phyloP scores from a whole-genome alignment of 2,329 filamentous ascomycete species.

The Penicillium nordicum region DNA sequence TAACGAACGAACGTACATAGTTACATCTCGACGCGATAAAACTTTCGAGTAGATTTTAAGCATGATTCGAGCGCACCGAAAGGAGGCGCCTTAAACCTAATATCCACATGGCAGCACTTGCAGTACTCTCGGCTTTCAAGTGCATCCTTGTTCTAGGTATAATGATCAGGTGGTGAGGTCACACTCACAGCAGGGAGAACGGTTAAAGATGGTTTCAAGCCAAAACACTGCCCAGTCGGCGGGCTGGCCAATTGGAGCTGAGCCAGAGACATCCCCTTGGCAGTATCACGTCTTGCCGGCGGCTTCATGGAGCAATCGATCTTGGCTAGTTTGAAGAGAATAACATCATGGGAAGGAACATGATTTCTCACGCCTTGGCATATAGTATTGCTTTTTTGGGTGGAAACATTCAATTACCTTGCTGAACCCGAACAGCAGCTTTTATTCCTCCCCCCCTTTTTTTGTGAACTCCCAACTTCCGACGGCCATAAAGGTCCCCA shows the following conservation, averaged over 20 bases:
- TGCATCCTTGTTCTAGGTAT: not conserved
- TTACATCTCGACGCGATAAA: not conserved
- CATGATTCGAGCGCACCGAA: not conserved
- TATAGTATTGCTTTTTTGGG: slow-evolving; percentile 1
- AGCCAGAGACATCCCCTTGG: not conserved
- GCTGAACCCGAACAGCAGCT: not conserved
- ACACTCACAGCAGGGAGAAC: not conserved
- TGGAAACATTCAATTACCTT: not conserved
- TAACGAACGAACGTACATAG: not conserved
- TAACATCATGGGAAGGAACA: not conserved
- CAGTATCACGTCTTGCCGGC: not conserved
- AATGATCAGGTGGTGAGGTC: slow-evolving; percentile 6
- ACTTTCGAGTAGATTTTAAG: not conserved
- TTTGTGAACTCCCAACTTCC: not conserved
- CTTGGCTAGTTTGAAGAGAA: not conserved
- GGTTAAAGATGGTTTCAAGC: not conserved
- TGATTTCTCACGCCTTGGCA: not conserved
- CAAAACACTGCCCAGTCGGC: not conserved
- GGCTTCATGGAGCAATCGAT: not conserved
- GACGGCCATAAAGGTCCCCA: not conserved
- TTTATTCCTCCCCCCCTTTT: too few relatives aligned
- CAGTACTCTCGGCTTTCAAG: not conserved
- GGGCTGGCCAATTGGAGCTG: not conserved
- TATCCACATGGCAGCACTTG: not conserved
- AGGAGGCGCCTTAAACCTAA: not conserved